phyloP scores from a whole-genome alignment of 1,284 basidiomycete species.

The Wallemia mellicola region DNA sequence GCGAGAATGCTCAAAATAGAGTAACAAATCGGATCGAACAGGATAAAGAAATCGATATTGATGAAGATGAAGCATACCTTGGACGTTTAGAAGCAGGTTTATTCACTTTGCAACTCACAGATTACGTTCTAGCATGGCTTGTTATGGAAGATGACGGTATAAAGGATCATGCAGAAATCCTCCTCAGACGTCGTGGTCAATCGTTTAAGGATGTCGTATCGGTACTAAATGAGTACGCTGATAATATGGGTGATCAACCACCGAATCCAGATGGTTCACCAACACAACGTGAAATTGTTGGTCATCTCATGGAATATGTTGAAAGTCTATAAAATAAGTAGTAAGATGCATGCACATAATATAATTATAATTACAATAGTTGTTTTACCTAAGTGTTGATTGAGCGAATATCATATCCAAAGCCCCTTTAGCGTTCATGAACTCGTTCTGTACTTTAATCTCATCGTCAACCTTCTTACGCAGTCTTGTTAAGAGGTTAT shows the following conservation, averaged over 20 bases:
- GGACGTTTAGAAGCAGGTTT: constrained; percentile 55
- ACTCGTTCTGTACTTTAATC: constrained; percentile 62
- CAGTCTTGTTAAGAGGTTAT: constrained; percentile 53
- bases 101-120: constrained; percentile 62
- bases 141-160: constrained; percentile 96
- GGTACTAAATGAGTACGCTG: constrained; percentile 32
- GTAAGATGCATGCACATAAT: background rate
- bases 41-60: constrained; percentile 23
- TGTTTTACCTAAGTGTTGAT: constrained; percentile 16
- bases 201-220: constrained; percentile 31
- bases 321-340: constrained; percentile 15
- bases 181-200: constrained; percentile 39
- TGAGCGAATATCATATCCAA: constrained; percentile 71
- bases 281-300: constrained; percentile 37
- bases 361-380: background rate
- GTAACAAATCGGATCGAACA: constrained; percentile 25
- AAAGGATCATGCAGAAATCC: constrained; percentile 35
- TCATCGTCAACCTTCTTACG: constrained; percentile 59
- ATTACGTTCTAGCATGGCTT: constrained; percentile 82
- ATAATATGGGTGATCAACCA: constrained; percentile 30
- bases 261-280: constrained; percentile 13
- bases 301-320: constrained; percentile 33
- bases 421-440: constrained; percentile 55
- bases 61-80: constrained; percentile 52
- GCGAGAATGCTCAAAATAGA: constrained; percentile 33